Evolutionary conservation across 2,329 filamentous ascomycete genomes (phyloP).

Genomic region (Dothidotthia symphoricarpi): DNA sequence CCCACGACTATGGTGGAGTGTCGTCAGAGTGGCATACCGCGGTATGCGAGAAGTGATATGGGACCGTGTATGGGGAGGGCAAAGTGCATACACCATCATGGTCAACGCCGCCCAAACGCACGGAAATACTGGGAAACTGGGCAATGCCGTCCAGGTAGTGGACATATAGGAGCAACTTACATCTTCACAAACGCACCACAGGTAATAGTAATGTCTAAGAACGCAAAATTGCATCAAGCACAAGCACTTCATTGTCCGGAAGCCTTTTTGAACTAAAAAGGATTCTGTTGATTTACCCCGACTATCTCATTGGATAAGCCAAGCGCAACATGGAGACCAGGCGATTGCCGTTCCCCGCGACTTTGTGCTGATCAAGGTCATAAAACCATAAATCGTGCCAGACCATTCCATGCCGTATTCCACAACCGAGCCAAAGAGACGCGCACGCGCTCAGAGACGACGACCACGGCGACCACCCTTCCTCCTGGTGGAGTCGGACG

Average conservation of each 20-base stretch:
- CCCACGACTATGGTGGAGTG: slow-evolving; percentile 51
- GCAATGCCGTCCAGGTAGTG: slow-evolving; percentile 47
- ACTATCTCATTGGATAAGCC: slow-evolving; percentile 33
- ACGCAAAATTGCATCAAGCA: slow-evolving; percentile 21
- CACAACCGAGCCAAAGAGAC: slow-evolving; percentile 40
- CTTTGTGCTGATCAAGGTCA: slow-evolving; percentile 39
- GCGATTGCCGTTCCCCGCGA: slow-evolving; percentile 42
- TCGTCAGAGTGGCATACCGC: slow-evolving; percentile 52
- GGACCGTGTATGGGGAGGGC: slow-evolving; percentile 59
- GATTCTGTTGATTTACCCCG: slow-evolving; percentile 41
- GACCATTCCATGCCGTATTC: slow-evolving; percentile 35
- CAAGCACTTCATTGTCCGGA: slow-evolving; percentile 34
- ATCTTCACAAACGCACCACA: slow-evolving; percentile 17
- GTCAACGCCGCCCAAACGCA: slow-evolving; percentile 61
- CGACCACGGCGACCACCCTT: slow-evolving; percentile 99
- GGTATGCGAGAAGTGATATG: slow-evolving; percentile 59
- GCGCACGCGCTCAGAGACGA: slow-evolving; percentile 76
- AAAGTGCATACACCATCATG: slow-evolving; percentile 53
- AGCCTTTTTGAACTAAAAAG: slow-evolving; percentile 39
- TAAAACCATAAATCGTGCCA: slow-evolving; percentile 37
- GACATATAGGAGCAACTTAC: slow-evolving; percentile 36
- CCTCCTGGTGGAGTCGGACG: slow-evolving; percentile 98
- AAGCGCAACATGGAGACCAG: slow-evolving; percentile 44
- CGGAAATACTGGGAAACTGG: slow-evolving; percentile 49
- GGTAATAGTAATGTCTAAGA: slow-evolving; percentile 29